Evolutionary conservation across 1,284 basidiomycete genomes (phyloP).

Genomic region (Trichosporon ovoides): DNA sequence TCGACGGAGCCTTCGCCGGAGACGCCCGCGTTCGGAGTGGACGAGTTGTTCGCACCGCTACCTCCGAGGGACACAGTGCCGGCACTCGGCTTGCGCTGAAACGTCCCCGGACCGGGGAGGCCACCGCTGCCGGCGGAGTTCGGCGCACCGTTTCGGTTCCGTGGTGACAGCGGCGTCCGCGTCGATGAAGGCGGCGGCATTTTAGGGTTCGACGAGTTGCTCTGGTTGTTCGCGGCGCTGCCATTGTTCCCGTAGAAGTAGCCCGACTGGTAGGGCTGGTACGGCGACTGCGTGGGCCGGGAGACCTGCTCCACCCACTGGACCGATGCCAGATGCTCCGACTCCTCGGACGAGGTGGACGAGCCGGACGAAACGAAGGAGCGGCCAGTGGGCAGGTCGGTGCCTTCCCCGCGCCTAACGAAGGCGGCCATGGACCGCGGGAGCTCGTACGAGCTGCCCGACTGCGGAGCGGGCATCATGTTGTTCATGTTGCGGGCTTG

Average conservation of each 20-base stretch:
- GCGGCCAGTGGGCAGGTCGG: conserved; percentile 13
- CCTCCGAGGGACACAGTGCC: neutral
- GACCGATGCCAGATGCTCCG: conserved; percentile 40
- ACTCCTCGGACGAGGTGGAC: conserved; percentile 45
- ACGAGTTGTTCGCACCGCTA: neutral
- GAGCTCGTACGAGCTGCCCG: conserved; percentile 21
- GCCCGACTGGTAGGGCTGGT: conserved; percentile 7
- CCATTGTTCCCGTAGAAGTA: conserved; percentile 4
- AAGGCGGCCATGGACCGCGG: conserved; percentile 21
- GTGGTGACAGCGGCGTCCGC: conserved; percentile 19
- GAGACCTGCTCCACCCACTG: conserved; percentile 38
- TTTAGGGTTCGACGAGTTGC: conserved; percentile 10
- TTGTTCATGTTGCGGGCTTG: conserved; percentile 24
- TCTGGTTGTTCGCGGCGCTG: neutral
- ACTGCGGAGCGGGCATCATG: conserved; percentile 16
- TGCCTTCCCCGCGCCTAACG: conserved; percentile 25
- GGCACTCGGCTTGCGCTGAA: neutral
- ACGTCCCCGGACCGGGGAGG: neutral
- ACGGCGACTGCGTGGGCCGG: conserved; percentile 4
- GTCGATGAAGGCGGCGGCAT: conserved; percentile 36
- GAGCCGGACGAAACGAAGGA: conserved; percentile 22
- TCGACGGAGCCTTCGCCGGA: conserved; percentile 26
- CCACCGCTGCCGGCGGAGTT: conserved; percentile 10
- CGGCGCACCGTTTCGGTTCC: conserved; percentile 13
- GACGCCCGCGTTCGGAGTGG: conserved; percentile 8